Evolutionary conservation across 306 rosid genomes (phyloP).

Genomic region (cucumber (Cucumis sativus)): DNA sequence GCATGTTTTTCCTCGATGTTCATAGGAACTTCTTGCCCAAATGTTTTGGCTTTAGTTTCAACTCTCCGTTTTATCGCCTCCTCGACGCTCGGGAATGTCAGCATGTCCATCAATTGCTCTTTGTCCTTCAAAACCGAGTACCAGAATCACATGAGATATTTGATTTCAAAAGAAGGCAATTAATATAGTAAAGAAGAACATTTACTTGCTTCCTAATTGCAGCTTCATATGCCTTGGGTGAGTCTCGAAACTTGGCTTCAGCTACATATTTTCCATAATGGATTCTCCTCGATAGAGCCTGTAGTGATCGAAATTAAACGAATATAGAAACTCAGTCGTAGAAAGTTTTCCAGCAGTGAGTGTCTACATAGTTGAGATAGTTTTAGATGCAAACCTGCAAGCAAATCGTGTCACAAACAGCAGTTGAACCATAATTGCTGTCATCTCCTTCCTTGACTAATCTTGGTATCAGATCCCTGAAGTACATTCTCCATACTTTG

Average conservation of each 20-base stretch:
- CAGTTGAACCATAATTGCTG: slow-evolving; percentile 75
- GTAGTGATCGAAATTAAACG: not conserved
- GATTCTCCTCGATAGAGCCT: slow-evolving; percentile 84
- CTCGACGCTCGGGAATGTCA: slow-evolving; percentile 68
- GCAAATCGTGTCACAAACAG: slow-evolving; percentile 80
- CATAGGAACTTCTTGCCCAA: slow-evolving; percentile 57
- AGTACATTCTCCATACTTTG: slow-evolving; percentile 75
- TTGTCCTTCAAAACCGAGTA: slow-evolving; percentile 46
- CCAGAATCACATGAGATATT: not conserved
- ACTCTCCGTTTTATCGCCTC: slow-evolving; percentile 61
- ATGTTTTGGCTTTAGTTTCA: slow-evolving; percentile 59
- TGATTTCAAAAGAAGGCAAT: not conserved
- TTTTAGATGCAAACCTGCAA: slow-evolving; percentile 58
- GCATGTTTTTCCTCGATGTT: slow-evolving; percentile 26
- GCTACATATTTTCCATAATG: slow-evolving; percentile 93
- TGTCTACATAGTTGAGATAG: not conserved
- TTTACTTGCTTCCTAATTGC: slow-evolving; percentile 77
- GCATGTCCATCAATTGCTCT: slow-evolving; percentile 56
- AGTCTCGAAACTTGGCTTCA: slow-evolving; percentile 65
- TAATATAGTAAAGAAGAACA: not conserved
- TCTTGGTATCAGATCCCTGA: slow-evolving; percentile 64
- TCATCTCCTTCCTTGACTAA: slow-evolving; percentile 77
- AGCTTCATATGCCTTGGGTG: slow-evolving; percentile 47
- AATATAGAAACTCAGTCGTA: not conserved
- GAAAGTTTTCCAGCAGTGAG: not conserved